phyloP scores from a whole-genome alignment of 192 early-diverging fungal genomes.

The Coemansia asiatica region DNA sequence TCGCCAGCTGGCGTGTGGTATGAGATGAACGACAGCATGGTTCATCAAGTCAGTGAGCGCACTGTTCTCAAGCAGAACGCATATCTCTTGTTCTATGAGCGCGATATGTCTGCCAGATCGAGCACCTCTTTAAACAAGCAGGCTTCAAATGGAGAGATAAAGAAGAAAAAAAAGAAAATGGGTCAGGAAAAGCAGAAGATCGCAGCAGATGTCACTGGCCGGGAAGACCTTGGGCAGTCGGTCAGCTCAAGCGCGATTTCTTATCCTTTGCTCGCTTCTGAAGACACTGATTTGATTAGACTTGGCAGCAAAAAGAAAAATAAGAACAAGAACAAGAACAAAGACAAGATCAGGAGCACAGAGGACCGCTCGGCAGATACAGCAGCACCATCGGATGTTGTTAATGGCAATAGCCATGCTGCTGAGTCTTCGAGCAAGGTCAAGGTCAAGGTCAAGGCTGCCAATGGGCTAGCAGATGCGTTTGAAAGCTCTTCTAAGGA shows the following conservation, averaged over 20 bases:
- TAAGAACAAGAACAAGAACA: constrained; percentile 47
- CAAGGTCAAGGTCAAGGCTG: background rate
- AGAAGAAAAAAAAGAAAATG: no score
- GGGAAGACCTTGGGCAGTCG: constrained; percentile 3
- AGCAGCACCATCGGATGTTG: background rate
- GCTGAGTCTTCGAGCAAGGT: background rate
- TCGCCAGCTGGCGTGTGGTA: constrained; percentile 77
- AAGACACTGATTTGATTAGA: constrained; percentile 39
- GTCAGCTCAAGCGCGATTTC: constrained; percentile 9
- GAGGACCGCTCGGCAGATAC: background rate
- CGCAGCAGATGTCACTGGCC: background rate
- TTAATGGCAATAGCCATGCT: background rate
- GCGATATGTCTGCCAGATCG: constrained; percentile 10
- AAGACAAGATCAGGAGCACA: background rate
- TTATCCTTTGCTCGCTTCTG: constrained; percentile 14
- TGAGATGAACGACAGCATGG: constrained; percentile 76
- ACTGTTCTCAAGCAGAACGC: constrained; percentile 75
- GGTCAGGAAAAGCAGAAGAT: background rate
- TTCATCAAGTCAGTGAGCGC: constrained; percentile 64
- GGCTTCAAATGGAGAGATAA: background rate
- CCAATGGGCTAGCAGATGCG: background rate
- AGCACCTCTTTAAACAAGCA: constrained; percentile 3
- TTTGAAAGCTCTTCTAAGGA: background rate
- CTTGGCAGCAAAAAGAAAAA: constrained; percentile 35
- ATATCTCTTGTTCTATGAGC: constrained; percentile 84